Conservation (phyloP, 441 rosid genomes). For the Pelargonium australe region DNA sequence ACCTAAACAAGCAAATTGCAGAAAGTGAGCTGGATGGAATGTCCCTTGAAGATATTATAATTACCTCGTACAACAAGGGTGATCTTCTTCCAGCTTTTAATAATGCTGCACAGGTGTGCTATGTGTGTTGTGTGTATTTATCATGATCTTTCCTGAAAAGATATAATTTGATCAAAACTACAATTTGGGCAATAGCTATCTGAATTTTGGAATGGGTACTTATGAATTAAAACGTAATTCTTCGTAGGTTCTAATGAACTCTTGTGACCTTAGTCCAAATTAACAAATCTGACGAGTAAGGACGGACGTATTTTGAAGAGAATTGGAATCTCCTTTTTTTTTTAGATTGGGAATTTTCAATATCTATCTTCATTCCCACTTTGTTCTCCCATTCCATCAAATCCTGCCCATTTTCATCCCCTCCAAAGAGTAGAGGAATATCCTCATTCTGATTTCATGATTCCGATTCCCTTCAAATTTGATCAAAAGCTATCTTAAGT, state of each 20-base stretch:
- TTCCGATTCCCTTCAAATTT: background rate
- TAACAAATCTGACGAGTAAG: background rate
- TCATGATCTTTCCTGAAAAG: background rate
- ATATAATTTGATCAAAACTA: background rate
- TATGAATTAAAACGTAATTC: background rate
- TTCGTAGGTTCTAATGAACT: background rate
- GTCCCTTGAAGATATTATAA: constrained; percentile 55
- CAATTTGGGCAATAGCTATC: background rate
- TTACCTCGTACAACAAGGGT: constrained; percentile 63
- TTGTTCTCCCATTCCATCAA: background rate
- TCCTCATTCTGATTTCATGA: background rate
- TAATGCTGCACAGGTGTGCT: constrained; percentile 83
- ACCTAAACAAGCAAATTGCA: constrained; percentile 68
- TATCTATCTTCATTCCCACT: no score
- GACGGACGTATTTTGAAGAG: background rate
- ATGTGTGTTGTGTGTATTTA: constrained; percentile 11
- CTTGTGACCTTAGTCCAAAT: background rate
- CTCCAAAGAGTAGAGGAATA: background rate
- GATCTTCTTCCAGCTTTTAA: constrained; percentile 76
- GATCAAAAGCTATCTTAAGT: no score
- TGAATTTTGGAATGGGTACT: background rate
- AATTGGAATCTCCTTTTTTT: background rate
- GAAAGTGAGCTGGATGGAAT: constrained; percentile 62
- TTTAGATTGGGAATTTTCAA: no score
- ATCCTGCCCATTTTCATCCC: background rate